Percentiles rank a stretch among this genome's conserved stretches.
phyloP scores from a whole-genome alignment of 441 rosid species.

The Erodium moschatum region DNA sequence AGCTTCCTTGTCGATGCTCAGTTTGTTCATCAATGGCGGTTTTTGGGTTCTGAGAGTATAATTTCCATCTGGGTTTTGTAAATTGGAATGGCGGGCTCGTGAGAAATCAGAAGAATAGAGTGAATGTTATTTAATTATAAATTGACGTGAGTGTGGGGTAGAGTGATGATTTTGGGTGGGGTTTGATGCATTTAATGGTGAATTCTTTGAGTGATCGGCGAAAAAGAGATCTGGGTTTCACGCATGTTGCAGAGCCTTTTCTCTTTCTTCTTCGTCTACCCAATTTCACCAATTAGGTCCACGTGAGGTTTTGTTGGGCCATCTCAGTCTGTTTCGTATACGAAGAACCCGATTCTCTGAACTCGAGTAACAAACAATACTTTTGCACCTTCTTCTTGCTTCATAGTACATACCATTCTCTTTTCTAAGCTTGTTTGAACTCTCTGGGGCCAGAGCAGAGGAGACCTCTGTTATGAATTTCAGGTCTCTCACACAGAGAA shows the following conservation, averaged over 20 bases:
- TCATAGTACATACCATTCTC: constrained; percentile 6
- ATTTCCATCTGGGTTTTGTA: constrained; percentile 3
- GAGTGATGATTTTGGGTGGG: background rate
- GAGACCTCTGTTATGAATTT: constrained; percentile 7
- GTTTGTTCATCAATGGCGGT: background rate
- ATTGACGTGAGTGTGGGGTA: constrained; percentile 2
- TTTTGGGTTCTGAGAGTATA: background rate
- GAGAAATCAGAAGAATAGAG: background rate
- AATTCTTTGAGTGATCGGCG: background rate
- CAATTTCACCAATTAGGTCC: background rate
- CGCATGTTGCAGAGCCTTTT: background rate
- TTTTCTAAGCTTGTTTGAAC: constrained; percentile 11
- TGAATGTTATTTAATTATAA: too few relatives aligned
- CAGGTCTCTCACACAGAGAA: constrained; percentile 13
- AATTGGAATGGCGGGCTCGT: constrained; percentile 1
- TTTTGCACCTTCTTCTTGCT: constrained; percentile 18
- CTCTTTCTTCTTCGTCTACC: background rate
- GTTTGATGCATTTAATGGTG: background rate
- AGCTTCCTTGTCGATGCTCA: background rate
- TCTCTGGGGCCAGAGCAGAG: constrained; percentile 2
- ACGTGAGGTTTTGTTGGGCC: background rate
- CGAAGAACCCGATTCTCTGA: constrained; percentile 46
- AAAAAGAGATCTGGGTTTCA: constrained; percentile 8
- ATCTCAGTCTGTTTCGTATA: constrained; percentile 2
- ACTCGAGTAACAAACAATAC: constrained; percentile 22